phyloP scores from a whole-genome alignment of 176 grass and related monocot genomes.

The Cenchrus americanus region DNA sequence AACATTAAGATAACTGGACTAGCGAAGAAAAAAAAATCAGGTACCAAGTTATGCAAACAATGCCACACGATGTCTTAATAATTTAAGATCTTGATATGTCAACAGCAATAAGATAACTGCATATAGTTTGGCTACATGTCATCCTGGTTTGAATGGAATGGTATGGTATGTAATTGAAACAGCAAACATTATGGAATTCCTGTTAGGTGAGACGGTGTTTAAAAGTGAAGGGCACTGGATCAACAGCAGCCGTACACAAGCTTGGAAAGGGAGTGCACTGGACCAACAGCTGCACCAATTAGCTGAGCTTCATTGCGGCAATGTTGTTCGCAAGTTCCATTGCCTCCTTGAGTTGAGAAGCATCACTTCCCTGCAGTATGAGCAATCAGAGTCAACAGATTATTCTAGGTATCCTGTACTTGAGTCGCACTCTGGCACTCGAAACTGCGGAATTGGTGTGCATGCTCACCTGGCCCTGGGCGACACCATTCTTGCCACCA shows the following conservation, averaged over 20 bases:
- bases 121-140: not conserved
- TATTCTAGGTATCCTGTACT: not conserved
- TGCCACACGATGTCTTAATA: not conserved
- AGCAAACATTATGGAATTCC: not conserved
- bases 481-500: constrained; percentile 82
- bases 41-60: not conserved
- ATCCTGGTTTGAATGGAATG: not conserved
- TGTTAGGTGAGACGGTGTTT: not conserved
- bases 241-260: not conserved
- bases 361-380: constrained; percentile 71
- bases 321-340: constrained; percentile 74
- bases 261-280: not conserved
- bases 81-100: not conserved
- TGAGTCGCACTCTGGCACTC: not conserved
- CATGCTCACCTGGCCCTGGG: constrained; percentile 80
- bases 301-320: constrained; percentile 76
- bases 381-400: constrained; percentile 5
- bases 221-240: not conserved
- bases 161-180: not conserved
- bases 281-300: constrained; percentile 8
- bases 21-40: not conserved
- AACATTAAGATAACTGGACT: not conserved
- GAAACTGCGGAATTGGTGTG: not conserved
- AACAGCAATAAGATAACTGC: not conserved
- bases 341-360: constrained; percentile 66